Evolutionary conservation across 2,329 filamentous ascomycete genomes (phyloP).

Genomic region (Cercospora beticola): DNA sequence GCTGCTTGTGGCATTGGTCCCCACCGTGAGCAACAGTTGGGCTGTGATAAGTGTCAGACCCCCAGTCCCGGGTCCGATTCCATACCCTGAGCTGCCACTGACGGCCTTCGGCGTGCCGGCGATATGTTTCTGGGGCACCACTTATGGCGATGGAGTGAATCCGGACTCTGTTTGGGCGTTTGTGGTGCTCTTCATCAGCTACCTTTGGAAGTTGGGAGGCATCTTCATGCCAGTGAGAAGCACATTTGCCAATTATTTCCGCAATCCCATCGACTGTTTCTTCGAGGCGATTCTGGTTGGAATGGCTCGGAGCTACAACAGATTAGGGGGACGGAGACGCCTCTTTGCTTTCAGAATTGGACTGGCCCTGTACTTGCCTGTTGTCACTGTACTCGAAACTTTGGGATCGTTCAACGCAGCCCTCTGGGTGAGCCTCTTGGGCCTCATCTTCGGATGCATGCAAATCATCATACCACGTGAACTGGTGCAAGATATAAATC

Average conservation of each 20-base stretch:
- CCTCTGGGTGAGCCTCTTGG: constrained; percentile 26
- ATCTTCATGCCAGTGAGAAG: constrained; percentile 21
- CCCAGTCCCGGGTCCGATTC: not conserved
- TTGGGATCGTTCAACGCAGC: constrained; percentile 29
- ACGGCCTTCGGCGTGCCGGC: constrained; percentile 22
- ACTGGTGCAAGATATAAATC: constrained; percentile 16
- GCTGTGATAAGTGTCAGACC: constrained; percentile 9
- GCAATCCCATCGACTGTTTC: constrained; percentile 16
- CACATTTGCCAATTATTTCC: constrained; percentile 20
- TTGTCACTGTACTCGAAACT: constrained; percentile 23
- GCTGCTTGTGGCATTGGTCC: constrained; percentile 28
- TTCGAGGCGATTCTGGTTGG: constrained; percentile 20
- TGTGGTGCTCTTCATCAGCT: constrained; percentile 28
- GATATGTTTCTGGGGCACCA: constrained; percentile 24
- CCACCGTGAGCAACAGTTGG: constrained; percentile 28
- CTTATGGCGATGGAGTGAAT: constrained; percentile 26
- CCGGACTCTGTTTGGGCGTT: constrained; percentile 26
- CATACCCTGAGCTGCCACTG: not conserved
- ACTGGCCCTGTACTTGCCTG: constrained; percentile 18
- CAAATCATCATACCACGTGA: constrained; percentile 28
- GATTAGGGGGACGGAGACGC: constrained; percentile 1
- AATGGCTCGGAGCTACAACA: constrained; percentile 17
- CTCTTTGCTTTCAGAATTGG: constrained; percentile 18
- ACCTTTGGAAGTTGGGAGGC: constrained; percentile 33
- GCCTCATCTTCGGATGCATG: constrained; percentile 30